Evolutionary conservation across 2,329 filamentous ascomycete species (phyloP).

Genomic region (Aspergillus ibericus): DNA sequence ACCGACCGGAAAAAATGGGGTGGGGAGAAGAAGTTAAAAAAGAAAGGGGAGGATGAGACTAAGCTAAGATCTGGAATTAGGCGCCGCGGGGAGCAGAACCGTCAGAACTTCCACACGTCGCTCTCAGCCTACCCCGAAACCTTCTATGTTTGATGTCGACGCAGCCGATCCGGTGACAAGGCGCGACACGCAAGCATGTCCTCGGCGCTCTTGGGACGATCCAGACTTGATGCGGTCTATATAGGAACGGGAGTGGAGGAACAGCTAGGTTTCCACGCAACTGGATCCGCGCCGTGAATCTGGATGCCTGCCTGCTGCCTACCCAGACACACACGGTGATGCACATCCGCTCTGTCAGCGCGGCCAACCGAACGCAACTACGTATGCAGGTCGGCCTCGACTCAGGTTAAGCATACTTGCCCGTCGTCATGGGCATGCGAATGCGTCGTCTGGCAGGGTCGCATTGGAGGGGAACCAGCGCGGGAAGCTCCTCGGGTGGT

Average conservation of each 20-base stretch:
- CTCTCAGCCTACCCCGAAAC: not conserved
- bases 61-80: not conserved
- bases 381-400: not conserved
- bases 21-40: constrained; percentile 4
- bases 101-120: too few species aligned
- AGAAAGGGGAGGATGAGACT: constrained; percentile 3
- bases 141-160: not conserved
- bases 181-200: constrained; percentile 10
- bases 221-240: not conserved
- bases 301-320: constrained; percentile 2
- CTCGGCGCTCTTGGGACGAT: not conserved
- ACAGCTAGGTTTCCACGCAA: not conserved
- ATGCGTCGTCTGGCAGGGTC: not conserved
- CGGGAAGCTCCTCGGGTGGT: not conserved
- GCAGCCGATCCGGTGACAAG: not conserved
- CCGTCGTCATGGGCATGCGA: constrained; percentile 5
- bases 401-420: not conserved
- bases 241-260: not conserved
- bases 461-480: not conserved
- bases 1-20: constrained; percentile 5
- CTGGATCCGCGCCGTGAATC: not conserved
- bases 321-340: not conserved
- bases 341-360: not conserved
- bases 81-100: constrained; percentile 1
- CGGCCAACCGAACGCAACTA: constrained; percentile 1